Evolutionary conservation across 352 stramenopile species (phyloP).

Genomic region (Phytophthora crassamura): DNA sequence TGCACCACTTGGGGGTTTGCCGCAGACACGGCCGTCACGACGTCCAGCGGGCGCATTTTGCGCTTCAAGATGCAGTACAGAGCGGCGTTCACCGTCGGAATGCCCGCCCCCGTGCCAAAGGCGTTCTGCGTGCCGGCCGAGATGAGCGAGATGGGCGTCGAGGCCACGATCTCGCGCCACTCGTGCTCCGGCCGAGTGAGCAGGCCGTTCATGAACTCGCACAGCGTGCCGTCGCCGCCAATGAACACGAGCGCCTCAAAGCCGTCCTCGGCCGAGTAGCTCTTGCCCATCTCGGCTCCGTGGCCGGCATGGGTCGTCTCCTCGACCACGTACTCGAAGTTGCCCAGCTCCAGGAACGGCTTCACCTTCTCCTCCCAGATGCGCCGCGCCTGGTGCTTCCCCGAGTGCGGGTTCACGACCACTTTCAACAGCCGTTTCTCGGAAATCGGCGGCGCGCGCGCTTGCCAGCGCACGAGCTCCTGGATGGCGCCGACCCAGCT

Average conservation of each 20-base stretch:
- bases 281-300: constrained; percentile 78
- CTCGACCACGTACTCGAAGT: constrained; percentile 80
- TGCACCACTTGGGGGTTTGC: constrained; percentile 71
- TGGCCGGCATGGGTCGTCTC: constrained; percentile 79
- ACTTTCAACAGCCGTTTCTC: constrained; percentile 84
- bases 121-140: constrained; percentile 85
- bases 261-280: constrained; percentile 74
- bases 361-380: constrained; percentile 83
- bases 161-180: constrained; percentile 83
- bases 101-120: constrained; percentile 77
- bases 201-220: constrained; percentile 87
- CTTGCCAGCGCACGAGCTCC: constrained; percentile 85
- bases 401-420: constrained; percentile 85
- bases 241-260: constrained; percentile 86
- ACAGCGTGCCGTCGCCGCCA: constrained; percentile 76
- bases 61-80: constrained; percentile 87
- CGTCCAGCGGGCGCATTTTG: constrained; percentile 82
- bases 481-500: constrained; percentile 76
- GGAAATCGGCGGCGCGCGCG: constrained; percentile 64
- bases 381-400: constrained; percentile 60
- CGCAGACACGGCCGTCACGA: constrained; percentile 68
- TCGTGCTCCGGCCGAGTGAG: constrained; percentile 75
- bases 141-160: constrained; percentile 82
- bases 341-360: constrained; percentile 78
- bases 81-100: constrained; percentile 67